These are phyloP conservation scores for Ceratobasidium sp. DNA, from an alignment of 1,284 basidiomycete genomes.

Conservation along the genomic window DNA sequence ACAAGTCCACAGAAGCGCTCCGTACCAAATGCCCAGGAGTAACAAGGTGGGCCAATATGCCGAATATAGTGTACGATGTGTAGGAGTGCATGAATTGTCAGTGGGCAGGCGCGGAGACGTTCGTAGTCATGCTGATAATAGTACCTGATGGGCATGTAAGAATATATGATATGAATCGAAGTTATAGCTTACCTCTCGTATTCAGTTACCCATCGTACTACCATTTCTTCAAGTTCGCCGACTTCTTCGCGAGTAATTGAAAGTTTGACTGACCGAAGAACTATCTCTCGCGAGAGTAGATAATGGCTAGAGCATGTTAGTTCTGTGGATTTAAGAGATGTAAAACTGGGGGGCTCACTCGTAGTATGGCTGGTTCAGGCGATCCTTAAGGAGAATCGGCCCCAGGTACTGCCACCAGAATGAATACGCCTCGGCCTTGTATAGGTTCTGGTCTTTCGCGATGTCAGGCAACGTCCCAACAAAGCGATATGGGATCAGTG, in stretches of 20 bases:
- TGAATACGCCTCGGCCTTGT: constrained; percentile 51
- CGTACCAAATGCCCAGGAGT: constrained; percentile 56
- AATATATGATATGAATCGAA: neutral
- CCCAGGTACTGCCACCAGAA: constrained; percentile 52
- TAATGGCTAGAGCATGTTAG: neutral
- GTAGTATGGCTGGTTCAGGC: constrained; percentile 47
- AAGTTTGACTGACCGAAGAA: constrained; percentile 45
- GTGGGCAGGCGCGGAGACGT: constrained; percentile 51
- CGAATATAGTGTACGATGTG: constrained; percentile 52
- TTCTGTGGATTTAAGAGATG: neutral
- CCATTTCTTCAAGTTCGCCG: constrained; percentile 43
- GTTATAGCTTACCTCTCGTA: constrained; percentile 47
- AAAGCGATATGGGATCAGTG: constrained; percentile 50
- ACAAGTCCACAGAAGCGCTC: constrained; percentile 47
- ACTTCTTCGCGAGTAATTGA: constrained; percentile 47
- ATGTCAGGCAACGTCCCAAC: constrained; percentile 48
- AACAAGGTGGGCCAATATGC: constrained; percentile 53
- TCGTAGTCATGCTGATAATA: constrained; percentile 53
- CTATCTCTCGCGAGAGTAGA: constrained; percentile 39
- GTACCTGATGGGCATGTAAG: neutral
- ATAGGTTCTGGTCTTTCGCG: constrained; percentile 43
- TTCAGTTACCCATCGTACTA: constrained; percentile 47
- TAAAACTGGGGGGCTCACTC: constrained; percentile 41
- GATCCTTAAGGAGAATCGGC: constrained; percentile 47
- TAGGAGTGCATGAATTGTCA: constrained; percentile 55